Base-by-base conservation (phyloP, 1,284 basidiomycete genomes). In the Heterobasidion annosum region DNA sequence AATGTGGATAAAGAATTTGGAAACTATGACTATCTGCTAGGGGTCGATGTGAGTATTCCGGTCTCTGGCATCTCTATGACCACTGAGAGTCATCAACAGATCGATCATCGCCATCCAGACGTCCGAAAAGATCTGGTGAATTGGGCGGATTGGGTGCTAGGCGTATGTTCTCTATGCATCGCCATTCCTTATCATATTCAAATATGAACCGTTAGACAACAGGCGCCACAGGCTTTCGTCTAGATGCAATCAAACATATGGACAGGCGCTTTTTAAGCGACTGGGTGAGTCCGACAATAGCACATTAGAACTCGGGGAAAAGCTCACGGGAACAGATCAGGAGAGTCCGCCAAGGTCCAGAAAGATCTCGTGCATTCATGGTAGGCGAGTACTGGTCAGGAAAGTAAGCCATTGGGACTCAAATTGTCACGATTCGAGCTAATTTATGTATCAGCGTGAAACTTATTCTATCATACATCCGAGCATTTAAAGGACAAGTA, bases 181-280 rank as follows among this genome's bases (percentile, higher is more conserved):
- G 3, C 12, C 6, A 12, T 10, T 4, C 46, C 34, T 35, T 34
- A 25, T 37, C 8, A 5, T 51, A 50, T 13, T 12, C 15, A 51
- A 46, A 57, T 50, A 46, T 10, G 33, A 35, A 42, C 13, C 16
- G 32, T 40, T 59, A 93, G 82, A 88, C 85, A 44, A 93, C 89
- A 1, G 86, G 85, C 4, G 89, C 84, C 9, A 73, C 75, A 33
- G 93, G 93, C 2, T 93, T 94, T 69, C 78, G 93, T 47, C 77
- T 95, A 40, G 93, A 95, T 63, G 93, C 93, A 10, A 89, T 93
- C 63, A 95, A 94, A 66, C 88, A 91, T 60, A 84, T 88, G 56
- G 87, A 91, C 64, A 71, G 76, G 55, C 70, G 70, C 33, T 91
- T 90, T 62, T 67, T 87, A 15, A 62, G 78, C 2, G 73, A 77